Evolutionary conservation across 1,284 basidiomycete species (phyloP).

Genomic region (Cutaneotrichosporon arboriforme): DNA sequence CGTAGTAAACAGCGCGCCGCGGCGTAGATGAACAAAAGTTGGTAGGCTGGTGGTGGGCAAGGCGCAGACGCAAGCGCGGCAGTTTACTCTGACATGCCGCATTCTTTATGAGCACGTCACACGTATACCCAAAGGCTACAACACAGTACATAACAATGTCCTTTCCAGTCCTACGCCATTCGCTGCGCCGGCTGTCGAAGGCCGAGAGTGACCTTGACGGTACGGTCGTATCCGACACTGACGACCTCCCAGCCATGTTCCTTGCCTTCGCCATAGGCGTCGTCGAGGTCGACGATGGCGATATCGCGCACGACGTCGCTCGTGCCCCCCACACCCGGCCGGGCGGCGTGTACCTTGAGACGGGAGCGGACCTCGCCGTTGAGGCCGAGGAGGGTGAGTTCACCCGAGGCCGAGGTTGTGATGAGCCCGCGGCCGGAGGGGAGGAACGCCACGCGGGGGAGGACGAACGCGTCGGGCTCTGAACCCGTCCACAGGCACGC

Average conservation of each 20-base stretch:
- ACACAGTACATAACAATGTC: no score
- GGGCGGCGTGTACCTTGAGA: conserved; percentile 38
- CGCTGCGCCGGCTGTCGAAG: no score
- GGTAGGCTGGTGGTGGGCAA: background rate
- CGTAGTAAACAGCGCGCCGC: no score
- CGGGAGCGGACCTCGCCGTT: conserved; percentile 32
- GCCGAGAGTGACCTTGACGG: conserved; percentile 29
- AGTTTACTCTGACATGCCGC: no score
- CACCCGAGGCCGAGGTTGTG: conserved; percentile 39
- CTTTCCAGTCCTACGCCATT: no score
- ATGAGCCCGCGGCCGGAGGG: conserved; percentile 42
- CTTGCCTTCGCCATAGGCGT: background rate
- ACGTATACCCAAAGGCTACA: no score
- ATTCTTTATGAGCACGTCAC: no score
- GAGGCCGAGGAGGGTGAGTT: conserved; percentile 36
- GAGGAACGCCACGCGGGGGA: conserved; percentile 47
- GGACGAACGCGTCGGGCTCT: conserved; percentile 44
- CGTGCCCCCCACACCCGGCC: conserved; percentile 22
- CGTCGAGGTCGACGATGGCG: background rate
- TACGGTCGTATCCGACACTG: conserved; percentile 45
- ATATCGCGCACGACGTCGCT: conserved; percentile 42
- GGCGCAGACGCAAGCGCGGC: background rate
- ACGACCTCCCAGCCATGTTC: conserved; percentile 34
- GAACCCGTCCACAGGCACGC: conserved; percentile 41
- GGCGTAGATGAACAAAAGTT: background rate